Percentiles rank a stretch among this genome's conserved stretches.
Conservation (phyloP, 306 rosid species). For the Mimosa bimucronata region DNA sequence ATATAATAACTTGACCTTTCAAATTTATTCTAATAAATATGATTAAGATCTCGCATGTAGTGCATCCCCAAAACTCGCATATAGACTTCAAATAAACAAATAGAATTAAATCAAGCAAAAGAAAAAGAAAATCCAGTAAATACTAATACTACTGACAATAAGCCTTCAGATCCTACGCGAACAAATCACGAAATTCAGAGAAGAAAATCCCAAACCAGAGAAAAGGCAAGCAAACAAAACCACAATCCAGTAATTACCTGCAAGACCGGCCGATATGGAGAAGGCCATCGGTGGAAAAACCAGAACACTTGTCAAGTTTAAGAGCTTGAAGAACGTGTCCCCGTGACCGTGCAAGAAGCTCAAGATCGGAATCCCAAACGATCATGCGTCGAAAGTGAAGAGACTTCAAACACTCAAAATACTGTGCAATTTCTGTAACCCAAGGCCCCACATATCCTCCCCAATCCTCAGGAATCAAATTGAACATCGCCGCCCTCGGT, state of each 20-base stretch:
- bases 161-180: not conserved
- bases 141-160: not conserved
- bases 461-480: constrained; percentile 95
- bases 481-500: constrained; percentile 97
- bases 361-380: constrained; percentile 79
- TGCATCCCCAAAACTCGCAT: not conserved
- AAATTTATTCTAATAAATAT: not conserved
- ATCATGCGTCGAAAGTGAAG: constrained; percentile 95
- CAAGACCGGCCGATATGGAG: constrained; percentile 61
- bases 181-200: not conserved
- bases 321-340: constrained; percentile 73
- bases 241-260: constrained; percentile 49
- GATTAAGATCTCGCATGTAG: not conserved
- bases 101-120: not conserved
- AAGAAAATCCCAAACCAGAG: too few relatives aligned
- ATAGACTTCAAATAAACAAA: not conserved
- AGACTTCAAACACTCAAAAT: constrained; percentile 68
- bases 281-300: constrained; percentile 86
- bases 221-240: not conserved
- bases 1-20: not conserved
- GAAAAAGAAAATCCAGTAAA: not conserved
- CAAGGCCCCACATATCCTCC: constrained; percentile 91
- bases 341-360: constrained; percentile 61
- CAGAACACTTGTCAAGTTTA: constrained; percentile 90
- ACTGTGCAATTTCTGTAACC: constrained; percentile 66